Evolutionary conservation across 179 eudicot genomes (phyloP).

Genomic region (Sideroxylon spinosum): DNA sequence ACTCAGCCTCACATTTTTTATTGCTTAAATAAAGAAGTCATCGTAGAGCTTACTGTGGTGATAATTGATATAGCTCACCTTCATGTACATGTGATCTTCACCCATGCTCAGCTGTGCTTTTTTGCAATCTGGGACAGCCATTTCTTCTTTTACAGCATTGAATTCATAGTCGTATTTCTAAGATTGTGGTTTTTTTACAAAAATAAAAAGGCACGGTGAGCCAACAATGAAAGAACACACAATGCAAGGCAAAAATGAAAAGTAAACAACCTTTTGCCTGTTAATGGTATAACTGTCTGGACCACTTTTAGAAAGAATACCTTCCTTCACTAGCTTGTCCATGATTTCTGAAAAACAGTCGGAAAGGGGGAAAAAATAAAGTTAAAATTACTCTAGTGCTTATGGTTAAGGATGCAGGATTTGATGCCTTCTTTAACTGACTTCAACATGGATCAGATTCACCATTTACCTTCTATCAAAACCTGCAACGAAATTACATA

Average conservation of each 20-base stretch:
- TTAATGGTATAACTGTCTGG: slow-evolving; percentile 48
- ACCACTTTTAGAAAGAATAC: slow-evolving; percentile 46
- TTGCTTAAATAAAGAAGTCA: not conserved
- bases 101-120: slow-evolving; percentile 32
- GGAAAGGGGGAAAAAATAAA: not conserved
- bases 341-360: slow-evolving; percentile 60
- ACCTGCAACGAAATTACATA: slow-evolving; percentile 45
- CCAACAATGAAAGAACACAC: not conserved
- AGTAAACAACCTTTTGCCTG: slow-evolving; percentile 52
- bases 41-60: not conserved
- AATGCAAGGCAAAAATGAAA: not conserved
- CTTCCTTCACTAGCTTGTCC: slow-evolving; percentile 72
- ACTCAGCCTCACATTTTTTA: not conserved
- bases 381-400: not conserved
- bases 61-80: slow-evolving; percentile 37
- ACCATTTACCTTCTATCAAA: slow-evolving; percentile 62
- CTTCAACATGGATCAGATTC: slow-evolving; percentile 11
- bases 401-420: not conserved
- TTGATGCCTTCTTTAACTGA: slow-evolving; percentile 4
- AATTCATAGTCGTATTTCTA: slow-evolving; percentile 60
- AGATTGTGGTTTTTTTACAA: slow-evolving; percentile 14
- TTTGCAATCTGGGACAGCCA: slow-evolving; percentile 27
- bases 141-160: slow-evolving; percentile 75
- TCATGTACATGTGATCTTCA: slow-evolving; percentile 77
- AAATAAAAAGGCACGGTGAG: slow-evolving; percentile 1